Percentiles rank a stretch among this genome's conserved stretches.
Evolutionary conservation across 768 basidiomycete genomes (phyloP).

Genomic region (Termitomyces sp.): DNA sequence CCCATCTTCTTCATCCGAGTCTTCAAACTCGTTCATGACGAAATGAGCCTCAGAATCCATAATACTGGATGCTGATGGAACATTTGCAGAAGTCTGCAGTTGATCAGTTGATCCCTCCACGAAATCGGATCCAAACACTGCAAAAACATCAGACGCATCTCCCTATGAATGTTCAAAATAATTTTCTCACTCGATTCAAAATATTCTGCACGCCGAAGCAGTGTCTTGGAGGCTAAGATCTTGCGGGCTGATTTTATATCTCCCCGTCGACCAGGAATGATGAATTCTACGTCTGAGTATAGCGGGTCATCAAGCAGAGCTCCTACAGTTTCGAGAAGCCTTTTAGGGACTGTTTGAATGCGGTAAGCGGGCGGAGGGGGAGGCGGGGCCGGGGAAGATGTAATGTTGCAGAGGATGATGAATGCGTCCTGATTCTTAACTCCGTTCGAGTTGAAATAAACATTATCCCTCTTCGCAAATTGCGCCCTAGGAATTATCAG

Average conservation of each 20-base stretch:
- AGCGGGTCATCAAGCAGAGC: constrained; percentile 73
- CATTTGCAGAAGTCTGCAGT: constrained; percentile 22
- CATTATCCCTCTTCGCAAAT: constrained; percentile 71
- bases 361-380: constrained; percentile 43
- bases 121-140: constrained; percentile 76
- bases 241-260: constrained; percentile 34
- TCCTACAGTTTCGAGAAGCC: constrained; percentile 70
- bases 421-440: constrained; percentile 65
- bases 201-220: constrained; percentile 73
- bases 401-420: constrained; percentile 75
- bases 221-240: constrained; percentile 68
- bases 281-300: constrained; percentile 83
- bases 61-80: constrained; percentile 18
- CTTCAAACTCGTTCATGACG: constrained; percentile 47
- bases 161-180: background rate
- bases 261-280: constrained; percentile 49
- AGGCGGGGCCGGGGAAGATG: constrained; percentile 54
- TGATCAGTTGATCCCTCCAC: constrained; percentile 46
- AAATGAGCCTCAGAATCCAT: constrained; percentile 25
- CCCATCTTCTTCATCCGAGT: constrained; percentile 43
- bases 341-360: constrained; percentile 59
- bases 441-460: constrained; percentile 55
- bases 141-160: background rate
- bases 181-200: constrained; percentile 62
- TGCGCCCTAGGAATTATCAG: constrained; percentile 51